These are phyloP conservation scores for Talaromyces borbonicus DNA, from an alignment of 495 filamentous ascomycete genomes.

Conservation along the genomic window DNA sequence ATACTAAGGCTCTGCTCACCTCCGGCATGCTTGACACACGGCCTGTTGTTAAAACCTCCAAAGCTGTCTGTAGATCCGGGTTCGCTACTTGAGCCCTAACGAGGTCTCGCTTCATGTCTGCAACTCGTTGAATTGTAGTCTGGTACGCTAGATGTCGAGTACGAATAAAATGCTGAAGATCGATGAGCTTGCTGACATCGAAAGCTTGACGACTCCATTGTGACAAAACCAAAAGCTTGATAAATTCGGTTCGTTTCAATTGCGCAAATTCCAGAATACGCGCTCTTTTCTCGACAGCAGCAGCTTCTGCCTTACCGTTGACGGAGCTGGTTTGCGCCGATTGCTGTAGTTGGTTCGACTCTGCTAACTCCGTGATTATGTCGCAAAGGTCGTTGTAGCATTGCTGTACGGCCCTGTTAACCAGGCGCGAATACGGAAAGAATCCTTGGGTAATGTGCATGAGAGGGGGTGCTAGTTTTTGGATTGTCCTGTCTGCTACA, in stretches of 20 bases:
- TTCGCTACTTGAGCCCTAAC: conserved; percentile 59
- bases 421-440: conserved; percentile 55
- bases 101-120: conserved; percentile 59
- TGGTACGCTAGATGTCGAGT: conserved; percentile 47
- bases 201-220: conserved; percentile 76
- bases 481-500: not conserved
- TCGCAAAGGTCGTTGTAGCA: conserved; percentile 68
- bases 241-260: conserved; percentile 59
- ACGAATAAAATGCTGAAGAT: conserved; percentile 64
- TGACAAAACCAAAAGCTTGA: conserved; percentile 79
- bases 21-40: conserved; percentile 68
- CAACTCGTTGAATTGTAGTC: conserved; percentile 47
- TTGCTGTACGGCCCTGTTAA: conserved; percentile 70
- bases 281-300: conserved; percentile 73
- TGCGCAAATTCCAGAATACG: conserved; percentile 62
- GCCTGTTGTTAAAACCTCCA: conserved; percentile 71
- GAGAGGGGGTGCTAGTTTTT: conserved; percentile 60
- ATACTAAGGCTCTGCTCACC: conserved; percentile 31
- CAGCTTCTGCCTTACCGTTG: conserved; percentile 47
- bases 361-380: conserved; percentile 57
- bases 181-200: conserved; percentile 72
- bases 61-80: conserved; percentile 82
- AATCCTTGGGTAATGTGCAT: conserved; percentile 69
- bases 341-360: conserved; percentile 31
- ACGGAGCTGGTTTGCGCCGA: conserved; percentile 16